phyloP scores from a whole-genome alignment of 2,329 filamentous ascomycete genomes.

The Parafenestella ontariensis region DNA sequence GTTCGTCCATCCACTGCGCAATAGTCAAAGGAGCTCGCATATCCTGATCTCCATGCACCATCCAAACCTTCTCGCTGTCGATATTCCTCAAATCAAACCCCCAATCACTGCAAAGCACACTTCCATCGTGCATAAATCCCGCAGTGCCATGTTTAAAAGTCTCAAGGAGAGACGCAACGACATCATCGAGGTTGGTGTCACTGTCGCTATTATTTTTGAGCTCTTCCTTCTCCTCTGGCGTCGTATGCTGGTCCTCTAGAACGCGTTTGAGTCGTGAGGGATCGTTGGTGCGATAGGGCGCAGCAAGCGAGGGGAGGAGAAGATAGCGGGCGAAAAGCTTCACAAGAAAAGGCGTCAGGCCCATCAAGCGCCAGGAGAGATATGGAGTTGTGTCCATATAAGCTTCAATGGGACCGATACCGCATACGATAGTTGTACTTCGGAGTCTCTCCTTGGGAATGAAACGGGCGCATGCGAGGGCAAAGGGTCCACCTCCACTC shows the following conservation, averaged over 20 bases:
- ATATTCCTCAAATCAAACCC: constrained; percentile 27
- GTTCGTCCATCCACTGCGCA: constrained; percentile 28
- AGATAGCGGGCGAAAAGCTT: constrained; percentile 18
- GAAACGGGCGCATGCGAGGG: constrained; percentile 53
- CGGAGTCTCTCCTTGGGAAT: constrained; percentile 38
- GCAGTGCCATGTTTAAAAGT: constrained; percentile 24
- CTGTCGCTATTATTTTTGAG: constrained; percentile 9
- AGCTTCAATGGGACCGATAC: constrained; percentile 27
- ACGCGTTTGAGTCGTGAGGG: constrained; percentile 24
- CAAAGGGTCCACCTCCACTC: constrained; percentile 57
- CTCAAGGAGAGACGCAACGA: constrained; percentile 22
- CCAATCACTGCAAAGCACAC: constrained; percentile 22
- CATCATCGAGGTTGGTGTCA: constrained; percentile 23
- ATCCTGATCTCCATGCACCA: constrained; percentile 33
- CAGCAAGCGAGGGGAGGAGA: constrained; percentile 20
- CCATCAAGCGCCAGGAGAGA: constrained; percentile 19
- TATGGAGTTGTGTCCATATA: constrained; percentile 11
- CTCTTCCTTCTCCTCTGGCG: constrained; percentile 26
- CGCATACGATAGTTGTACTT: constrained; percentile 23
- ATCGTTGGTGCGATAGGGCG: constrained; percentile 22
- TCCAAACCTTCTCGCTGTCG: constrained; percentile 19
- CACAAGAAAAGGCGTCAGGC: constrained; percentile 19
- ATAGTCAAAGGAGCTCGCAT: constrained; percentile 17
- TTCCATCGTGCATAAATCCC: constrained; percentile 23
- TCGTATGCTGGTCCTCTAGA: constrained; percentile 26